A percentile compares a stretch with the other conserved stretches of the same genome.
Evolutionary conservation across 83 land plant species (phyloP).

Genomic region (Larix sibirica): DNA sequence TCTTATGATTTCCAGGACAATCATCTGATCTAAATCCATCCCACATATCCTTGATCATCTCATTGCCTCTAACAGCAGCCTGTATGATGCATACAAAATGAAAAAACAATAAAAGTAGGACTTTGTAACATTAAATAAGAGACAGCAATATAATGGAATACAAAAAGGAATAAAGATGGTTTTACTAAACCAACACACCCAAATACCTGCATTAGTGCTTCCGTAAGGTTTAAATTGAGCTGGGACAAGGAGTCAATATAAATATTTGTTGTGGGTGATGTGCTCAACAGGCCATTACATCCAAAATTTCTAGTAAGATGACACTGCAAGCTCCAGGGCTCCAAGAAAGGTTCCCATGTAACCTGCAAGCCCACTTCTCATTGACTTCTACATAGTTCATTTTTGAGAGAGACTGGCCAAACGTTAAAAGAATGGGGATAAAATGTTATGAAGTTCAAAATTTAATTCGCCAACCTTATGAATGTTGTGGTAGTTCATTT

Average conservation of each 20-base stretch:
- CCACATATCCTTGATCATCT: conserved; percentile 68
- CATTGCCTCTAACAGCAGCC: conserved; percentile 51
- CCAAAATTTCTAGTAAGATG: conserved; percentile 26
- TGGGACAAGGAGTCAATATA: conserved; percentile 47
- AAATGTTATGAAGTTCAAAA: not conserved
- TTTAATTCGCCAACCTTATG: conserved; percentile 62
- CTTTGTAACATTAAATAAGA: conserved; percentile 4
- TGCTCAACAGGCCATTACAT: conserved; percentile 17
- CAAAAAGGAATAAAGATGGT: not conserved
- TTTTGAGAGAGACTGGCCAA: not conserved
- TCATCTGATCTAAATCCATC: conserved; percentile 16
- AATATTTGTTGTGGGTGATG: conserved; percentile 40
- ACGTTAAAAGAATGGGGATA: not conserved
- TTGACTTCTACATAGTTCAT: not conserved
- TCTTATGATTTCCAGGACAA: conserved; percentile 19
- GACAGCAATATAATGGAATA: not conserved
- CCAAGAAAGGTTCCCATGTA: conserved; percentile 94
- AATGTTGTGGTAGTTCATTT: conserved; percentile 84
- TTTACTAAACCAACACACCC: too few relatives aligned
- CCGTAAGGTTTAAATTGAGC: conserved; percentile 90
- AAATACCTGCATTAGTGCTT: conserved; percentile 86
- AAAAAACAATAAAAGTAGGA: not conserved
- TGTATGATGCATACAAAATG: not conserved
- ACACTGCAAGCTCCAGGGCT: conserved; percentile 77
- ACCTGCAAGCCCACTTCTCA: conserved; percentile 56